Conservation (phyloP, 164 flowering plant species). For the Berberis vulgaris region DNA sequence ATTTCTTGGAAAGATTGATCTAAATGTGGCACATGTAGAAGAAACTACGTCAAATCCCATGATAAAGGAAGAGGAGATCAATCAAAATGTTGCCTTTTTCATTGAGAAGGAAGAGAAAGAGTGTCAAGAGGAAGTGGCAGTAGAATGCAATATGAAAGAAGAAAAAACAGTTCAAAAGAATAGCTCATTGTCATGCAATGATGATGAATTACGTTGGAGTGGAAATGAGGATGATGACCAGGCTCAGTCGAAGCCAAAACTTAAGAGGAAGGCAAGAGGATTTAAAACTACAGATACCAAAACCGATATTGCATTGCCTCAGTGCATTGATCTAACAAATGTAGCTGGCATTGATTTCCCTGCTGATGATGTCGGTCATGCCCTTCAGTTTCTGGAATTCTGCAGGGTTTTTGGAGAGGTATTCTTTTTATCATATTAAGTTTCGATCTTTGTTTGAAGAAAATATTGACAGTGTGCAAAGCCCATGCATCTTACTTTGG, state of each 20-base stretch:
- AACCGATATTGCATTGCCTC: slow-evolving; percentile 37
- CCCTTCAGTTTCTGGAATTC: slow-evolving; percentile 85
- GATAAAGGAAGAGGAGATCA: background rate
- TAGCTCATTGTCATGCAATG: background rate
- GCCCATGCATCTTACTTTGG: background rate
- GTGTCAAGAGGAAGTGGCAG: background rate
- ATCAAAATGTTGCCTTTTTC: background rate
- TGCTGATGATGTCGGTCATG: slow-evolving; percentile 62
- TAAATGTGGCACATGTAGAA: slow-evolving; percentile 5
- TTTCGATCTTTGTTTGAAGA: background rate
- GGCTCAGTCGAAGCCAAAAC: background rate
- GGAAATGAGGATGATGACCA: background rate
- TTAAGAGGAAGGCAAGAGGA: background rate
- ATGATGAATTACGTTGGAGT: background rate
- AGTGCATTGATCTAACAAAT: slow-evolving; percentile 31
- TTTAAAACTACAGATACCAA: background rate
- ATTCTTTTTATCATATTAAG: slow-evolving; percentile 2
- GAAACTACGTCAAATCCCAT: background rate
- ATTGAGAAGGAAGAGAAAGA: background rate
- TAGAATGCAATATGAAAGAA: slow-evolving; percentile 3
- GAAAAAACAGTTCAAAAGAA: slow-evolving; percentile 2
- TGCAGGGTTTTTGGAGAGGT: slow-evolving; percentile 81
- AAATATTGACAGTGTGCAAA: background rate
- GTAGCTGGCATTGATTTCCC: slow-evolving; percentile 51
- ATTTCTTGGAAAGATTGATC: slow-evolving; percentile 24